These are phyloP conservation scores for Ganoderma sp. DNA, from an alignment of 1,284 basidiomycete species.

Conservation along the genomic window DNA sequence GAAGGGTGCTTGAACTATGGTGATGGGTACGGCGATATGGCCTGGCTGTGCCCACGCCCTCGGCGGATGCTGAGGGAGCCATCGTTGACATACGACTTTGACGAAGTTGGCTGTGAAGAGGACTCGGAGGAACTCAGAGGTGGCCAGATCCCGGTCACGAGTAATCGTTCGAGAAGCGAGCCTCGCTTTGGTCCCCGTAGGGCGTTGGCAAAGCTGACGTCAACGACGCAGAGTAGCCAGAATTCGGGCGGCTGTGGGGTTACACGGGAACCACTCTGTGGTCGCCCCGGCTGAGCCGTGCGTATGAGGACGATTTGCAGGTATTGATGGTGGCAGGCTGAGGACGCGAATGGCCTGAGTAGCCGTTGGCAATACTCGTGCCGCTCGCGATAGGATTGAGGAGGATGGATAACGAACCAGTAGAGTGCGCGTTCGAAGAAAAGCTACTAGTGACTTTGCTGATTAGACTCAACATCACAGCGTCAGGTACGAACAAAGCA, in stretches of 20 bases:
- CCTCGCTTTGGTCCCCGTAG: constrained; percentile 61
- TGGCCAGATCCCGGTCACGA: constrained; percentile 75
- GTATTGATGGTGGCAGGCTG: constrained; percentile 66
- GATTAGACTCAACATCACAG: constrained; percentile 55
- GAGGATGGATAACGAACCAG: constrained; percentile 74
- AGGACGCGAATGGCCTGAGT: constrained; percentile 42
- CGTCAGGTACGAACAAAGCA: constrained; percentile 48
- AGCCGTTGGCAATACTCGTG: constrained; percentile 47
- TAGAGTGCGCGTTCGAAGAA: constrained; percentile 65
- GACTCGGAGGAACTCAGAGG: constrained; percentile 50
- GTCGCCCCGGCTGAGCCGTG: constrained; percentile 63
- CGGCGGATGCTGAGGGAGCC: constrained; percentile 70
- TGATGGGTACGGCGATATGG: constrained; percentile 81
- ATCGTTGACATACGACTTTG: constrained; percentile 57
- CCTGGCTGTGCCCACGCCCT: constrained; percentile 77
- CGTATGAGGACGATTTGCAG: constrained; percentile 62
- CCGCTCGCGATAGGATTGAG: constrained; percentile 66
- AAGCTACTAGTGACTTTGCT: constrained; percentile 65
- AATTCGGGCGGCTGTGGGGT: constrained; percentile 81
- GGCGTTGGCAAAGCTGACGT: constrained; percentile 65
- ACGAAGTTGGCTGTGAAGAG: constrained; percentile 62
- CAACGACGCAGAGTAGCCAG: constrained; percentile 81
- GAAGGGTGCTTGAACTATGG: constrained; percentile 68
- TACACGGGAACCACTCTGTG: constrained; percentile 75
- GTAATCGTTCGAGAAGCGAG: constrained; percentile 57